phyloP scores from a whole-genome alignment of 2,329 filamentous ascomycete species.

The Penicillium polonicum region DNA sequence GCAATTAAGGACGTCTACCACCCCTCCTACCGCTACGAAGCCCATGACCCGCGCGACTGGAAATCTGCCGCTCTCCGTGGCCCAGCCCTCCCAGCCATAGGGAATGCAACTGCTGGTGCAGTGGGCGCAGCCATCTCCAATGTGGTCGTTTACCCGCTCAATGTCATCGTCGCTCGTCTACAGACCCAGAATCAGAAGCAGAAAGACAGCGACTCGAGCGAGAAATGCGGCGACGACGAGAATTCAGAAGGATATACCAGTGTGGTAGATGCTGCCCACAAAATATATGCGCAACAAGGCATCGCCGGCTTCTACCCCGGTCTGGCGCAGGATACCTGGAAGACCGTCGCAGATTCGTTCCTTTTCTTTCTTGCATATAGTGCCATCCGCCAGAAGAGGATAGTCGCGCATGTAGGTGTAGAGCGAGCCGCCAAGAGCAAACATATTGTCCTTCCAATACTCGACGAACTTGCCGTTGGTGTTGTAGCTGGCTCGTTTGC shows the following conservation, averaged over 20 bases:
- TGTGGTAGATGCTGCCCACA: conserved; percentile 66
- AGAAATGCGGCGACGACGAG: conserved; percentile 39
- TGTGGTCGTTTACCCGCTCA: conserved; percentile 74
- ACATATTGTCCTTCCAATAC: conserved; percentile 52
- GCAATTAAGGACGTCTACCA: conserved; percentile 43
- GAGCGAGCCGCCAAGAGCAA: conserved; percentile 24
- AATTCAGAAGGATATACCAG: conserved; percentile 63
- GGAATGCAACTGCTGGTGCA: conserved; percentile 78
- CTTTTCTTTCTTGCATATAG: conserved; percentile 84
- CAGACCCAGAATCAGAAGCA: conserved; percentile 67
- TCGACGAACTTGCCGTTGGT: conserved; percentile 74
- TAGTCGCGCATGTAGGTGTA: conserved; percentile 37
- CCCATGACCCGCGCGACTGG: conserved; percentile 31
- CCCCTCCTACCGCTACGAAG: conserved; percentile 45
- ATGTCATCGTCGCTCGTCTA: conserved; percentile 76
- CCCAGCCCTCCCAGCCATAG: conserved; percentile 66
- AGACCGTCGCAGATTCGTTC: conserved; percentile 72
- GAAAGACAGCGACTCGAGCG: conserved; percentile 44
- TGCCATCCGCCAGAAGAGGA: conserved; percentile 49
- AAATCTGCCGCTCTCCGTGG: conserved; percentile 35
- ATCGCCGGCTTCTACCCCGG: conserved; percentile 71
- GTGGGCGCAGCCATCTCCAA: conserved; percentile 77
- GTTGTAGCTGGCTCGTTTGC: conserved; percentile 69
- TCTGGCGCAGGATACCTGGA: conserved; percentile 62
- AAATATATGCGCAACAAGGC: conserved; percentile 71